Evolutionary conservation across 352 stramenopile species (phyloP).

Genomic region (Phytophthora melonis): DNA sequence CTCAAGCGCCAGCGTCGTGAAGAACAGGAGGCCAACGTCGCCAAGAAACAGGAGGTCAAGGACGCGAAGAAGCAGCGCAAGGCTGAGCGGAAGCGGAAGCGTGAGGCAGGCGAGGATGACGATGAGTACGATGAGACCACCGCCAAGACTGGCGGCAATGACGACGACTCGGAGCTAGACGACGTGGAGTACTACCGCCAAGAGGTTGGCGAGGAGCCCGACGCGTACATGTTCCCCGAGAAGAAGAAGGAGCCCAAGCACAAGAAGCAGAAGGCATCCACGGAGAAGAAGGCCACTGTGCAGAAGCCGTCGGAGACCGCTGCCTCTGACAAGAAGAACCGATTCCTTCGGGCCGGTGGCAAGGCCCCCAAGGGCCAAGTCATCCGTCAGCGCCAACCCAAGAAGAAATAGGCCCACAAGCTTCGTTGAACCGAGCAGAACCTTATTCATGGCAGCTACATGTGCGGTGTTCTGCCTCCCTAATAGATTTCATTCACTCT

Average conservation of each 20-base stretch:
- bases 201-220: constrained; percentile 83
- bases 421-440: constrained; percentile 23
- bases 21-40: constrained; percentile 91
- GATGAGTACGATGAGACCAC: constrained; percentile 56
- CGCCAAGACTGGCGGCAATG: constrained; percentile 33
- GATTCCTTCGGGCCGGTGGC: constrained; percentile 51
- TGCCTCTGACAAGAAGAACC: constrained; percentile 70
- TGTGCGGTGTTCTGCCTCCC: constrained; percentile 21
- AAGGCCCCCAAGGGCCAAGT: constrained; percentile 65
- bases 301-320: constrained; percentile 73
- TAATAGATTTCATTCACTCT: constrained; percentile 37
- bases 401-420: constrained; percentile 45
- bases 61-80: constrained; percentile 84
- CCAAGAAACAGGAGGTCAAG: constrained; percentile 86
- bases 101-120: constrained; percentile 58
- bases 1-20: constrained; percentile 89
- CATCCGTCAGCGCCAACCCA: constrained; percentile 63
- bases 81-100: constrained; percentile 67
- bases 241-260: constrained; percentile 38
- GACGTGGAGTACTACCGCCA: constrained; percentile 88
- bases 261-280: constrained; percentile 59
- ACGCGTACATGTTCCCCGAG: constrained; percentile 83
- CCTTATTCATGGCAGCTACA: constrained; percentile 21
- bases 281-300: constrained; percentile 20
- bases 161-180: constrained; percentile 74